Base-by-base conservation (phyloP, 1,284 basidiomycete species). In the Chalciporus sp. region DNA sequence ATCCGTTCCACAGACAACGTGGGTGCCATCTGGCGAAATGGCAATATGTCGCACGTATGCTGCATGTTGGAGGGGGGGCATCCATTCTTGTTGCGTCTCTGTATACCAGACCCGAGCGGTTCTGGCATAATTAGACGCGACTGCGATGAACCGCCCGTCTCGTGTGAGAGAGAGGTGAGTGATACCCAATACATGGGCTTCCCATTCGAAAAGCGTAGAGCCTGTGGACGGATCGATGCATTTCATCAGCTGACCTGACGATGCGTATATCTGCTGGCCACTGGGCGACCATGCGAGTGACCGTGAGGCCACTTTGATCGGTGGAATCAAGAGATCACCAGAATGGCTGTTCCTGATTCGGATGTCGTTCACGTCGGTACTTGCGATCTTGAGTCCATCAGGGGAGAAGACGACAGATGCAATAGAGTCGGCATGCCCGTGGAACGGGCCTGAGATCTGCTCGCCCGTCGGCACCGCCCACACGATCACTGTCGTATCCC, bases 401-500 rank as follows among this genome's bases (percentile, higher is more conserved):
- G 52, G 47, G 8, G 52, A 47, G 12, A 49, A 48, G 0, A 14
- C 20, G 42, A 44, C 51, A 2, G 29, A 48, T 1, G 17, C 28
- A 27, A 47, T 6, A 4, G 35, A 3, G 2, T 41, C 42, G 3
- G 20, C 8, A 19, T 56, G 51, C 1, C 26, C 46, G 8, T 4
- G 26, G n/a, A 43, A 28, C 23, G 42, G 42, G 1, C 26, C 26
- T 6, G 26, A 3, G 19, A 55, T 19, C 1, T 3, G 37, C 7
- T 56, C 42, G 29, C 39, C 39, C 27, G 47, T 39, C 5, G 39
- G 39, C 27, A 42, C 39, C n/a, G 37, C 17, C 54, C 51, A 70
- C 67, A 37, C 66, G 76, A 14, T 16, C 23, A 51, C 37, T 6
- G 45, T 46, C 27, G 29, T 35, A 23, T 57, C 55, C 1, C 35